A percentile compares a stretch with the other conserved stretches of the same genome.
Conservation (phyloP, 768 basidiomycete genomes). For the Suillus fuscotomentosus region DNA sequence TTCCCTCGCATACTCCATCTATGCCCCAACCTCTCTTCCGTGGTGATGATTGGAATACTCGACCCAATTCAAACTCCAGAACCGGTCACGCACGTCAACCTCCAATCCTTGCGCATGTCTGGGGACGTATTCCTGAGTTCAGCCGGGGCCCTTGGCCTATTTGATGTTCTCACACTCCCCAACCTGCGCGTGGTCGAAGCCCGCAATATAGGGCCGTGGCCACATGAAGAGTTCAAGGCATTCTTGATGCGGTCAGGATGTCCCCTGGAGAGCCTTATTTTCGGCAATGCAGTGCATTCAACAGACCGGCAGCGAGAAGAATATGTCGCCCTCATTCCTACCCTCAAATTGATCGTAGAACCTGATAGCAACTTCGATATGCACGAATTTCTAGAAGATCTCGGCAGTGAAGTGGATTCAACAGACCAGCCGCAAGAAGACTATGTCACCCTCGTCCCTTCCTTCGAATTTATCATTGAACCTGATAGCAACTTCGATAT, state of each 20-base stretch:
- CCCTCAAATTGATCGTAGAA: too few species aligned
- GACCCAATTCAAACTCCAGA: background rate
- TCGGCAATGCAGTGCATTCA: background rate
- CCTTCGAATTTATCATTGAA: too few species aligned
- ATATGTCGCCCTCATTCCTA: background rate
- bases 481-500: too few species aligned
- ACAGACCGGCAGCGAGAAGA: background rate
- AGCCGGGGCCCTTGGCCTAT: background rate
- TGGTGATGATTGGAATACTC: background rate
- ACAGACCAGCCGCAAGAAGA: background rate
- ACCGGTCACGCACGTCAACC: background rate
- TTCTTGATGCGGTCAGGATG: slow-evolving; percentile 19
- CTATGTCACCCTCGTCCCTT: background rate
- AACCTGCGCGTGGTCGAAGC: slow-evolving; percentile 9
- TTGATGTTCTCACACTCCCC: slow-evolving; percentile 17
- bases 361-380: too few species aligned
- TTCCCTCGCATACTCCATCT: slow-evolving; percentile 2
- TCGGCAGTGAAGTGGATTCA: background rate
- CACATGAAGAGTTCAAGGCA: slow-evolving; percentile 12
- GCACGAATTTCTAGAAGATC: too few species aligned
- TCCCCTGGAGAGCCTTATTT: slow-evolving; percentile 11
- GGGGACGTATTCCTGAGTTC: too few species aligned
- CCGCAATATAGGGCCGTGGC: slow-evolving; percentile 11
- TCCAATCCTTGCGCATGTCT: background rate
- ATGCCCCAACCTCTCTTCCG: background rate